These are phyloP conservation scores for Setomelanomma holmii DNA, from an alignment of 2,329 filamentous ascomycete genomes.

Conservation along the genomic window DNA sequence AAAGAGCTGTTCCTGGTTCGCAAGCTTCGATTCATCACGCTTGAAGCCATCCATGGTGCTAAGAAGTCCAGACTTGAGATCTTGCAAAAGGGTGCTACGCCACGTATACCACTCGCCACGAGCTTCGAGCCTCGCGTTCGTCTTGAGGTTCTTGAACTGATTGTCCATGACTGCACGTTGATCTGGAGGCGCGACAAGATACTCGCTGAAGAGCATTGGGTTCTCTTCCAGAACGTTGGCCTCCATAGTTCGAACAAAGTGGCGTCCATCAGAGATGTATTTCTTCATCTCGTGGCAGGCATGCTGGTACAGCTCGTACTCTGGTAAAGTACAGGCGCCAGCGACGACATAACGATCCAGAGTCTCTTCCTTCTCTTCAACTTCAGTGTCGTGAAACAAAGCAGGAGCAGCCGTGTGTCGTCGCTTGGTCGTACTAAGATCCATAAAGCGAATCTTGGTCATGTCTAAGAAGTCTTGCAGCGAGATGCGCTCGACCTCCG, in stretches of 20 bases:
- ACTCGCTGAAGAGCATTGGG: conserved; percentile 89
- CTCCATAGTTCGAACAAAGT: conserved; percentile 90
- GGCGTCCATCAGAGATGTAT: conserved; percentile 91
- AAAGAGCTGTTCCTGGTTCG: conserved; percentile 73
- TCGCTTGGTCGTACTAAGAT: conserved; percentile 93
- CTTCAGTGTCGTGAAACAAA: conserved; percentile 44
- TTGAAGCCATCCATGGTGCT: conserved; percentile 80
- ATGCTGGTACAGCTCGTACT: conserved; percentile 94
- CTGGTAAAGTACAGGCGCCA: conserved; percentile 88
- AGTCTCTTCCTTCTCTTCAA: conserved; percentile 57
- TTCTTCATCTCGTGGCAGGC: conserved; percentile 95
- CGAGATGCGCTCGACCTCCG: conserved; percentile 69
- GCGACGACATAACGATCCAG: conserved; percentile 85
- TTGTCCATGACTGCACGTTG: conserved; percentile 90
- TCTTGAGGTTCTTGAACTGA: conserved; percentile 97
- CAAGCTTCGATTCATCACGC: conserved; percentile 71
- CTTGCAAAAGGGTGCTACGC: conserved; percentile 86
- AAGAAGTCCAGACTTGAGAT: conserved; percentile 80
- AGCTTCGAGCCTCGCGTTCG: conserved; percentile 84
- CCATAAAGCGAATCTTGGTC: conserved; percentile 98
- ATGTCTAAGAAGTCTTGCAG: conserved; percentile 92
- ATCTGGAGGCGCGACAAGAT: conserved; percentile 82
- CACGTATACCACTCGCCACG: conserved; percentile 99
- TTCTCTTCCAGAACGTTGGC: conserved; percentile 88
- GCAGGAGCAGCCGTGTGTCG: conserved; percentile 72